Evolutionary conservation across 768 basidiomycete species (phyloP).

Genomic region (Pisolithus microcarpus): DNA sequence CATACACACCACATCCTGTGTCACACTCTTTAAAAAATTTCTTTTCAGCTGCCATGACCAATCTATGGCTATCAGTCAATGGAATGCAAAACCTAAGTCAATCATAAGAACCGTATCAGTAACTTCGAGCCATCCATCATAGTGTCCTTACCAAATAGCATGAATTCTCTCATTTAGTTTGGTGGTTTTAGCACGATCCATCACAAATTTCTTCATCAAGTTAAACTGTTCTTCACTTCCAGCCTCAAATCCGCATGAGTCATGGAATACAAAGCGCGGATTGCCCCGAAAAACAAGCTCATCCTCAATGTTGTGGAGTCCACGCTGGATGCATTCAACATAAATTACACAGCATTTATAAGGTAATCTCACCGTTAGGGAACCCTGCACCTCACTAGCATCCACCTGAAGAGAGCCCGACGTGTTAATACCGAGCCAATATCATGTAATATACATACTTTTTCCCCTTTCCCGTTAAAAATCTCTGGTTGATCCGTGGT

Average conservation of each 20-base stretch:
- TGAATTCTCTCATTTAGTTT: constrained; percentile 26
- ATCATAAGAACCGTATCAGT: not conserved
- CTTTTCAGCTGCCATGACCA: too few species aligned
- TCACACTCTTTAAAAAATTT: too few species aligned
- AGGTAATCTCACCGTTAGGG: not conserved
- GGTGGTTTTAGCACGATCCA: constrained; percentile 10
- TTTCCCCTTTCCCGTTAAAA: constrained; percentile 10
- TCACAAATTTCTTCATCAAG: constrained; percentile 27
- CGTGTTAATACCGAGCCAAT: not conserved
- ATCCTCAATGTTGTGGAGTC: constrained; percentile 27
- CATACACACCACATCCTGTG: too few species aligned
- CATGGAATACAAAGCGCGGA: constrained; percentile 33
- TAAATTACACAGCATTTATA: not conserved
- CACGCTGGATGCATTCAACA: constrained; percentile 8
- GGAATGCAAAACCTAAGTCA: constrained; percentile 34
- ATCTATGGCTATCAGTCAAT: too few species aligned
- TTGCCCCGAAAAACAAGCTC: constrained; percentile 27
- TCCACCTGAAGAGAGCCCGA: constrained; percentile 1
- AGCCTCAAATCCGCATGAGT: constrained; percentile 35
- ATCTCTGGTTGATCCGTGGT: constrained; percentile 6
- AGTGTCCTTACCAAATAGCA: constrained; percentile 29
- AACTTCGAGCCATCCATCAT: not conserved
- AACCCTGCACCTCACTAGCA: not conserved
- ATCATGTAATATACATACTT: constrained; percentile 5
- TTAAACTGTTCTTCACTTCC: constrained; percentile 25